Evolutionary conservation across 208 protist genomes (phyloP).

Genomic region (Trypanosoma avium): DNA sequence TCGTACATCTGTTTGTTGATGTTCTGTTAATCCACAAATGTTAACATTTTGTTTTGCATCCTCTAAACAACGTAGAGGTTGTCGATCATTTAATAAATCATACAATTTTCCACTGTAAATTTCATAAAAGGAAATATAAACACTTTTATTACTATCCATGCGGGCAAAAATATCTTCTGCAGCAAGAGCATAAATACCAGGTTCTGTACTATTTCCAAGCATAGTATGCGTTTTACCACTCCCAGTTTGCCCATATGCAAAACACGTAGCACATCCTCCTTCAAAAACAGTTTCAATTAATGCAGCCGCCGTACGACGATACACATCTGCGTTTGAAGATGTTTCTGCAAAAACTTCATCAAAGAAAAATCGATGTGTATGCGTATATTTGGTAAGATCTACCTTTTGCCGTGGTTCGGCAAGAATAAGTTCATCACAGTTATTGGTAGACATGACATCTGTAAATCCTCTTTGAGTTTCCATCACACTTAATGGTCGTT

Average conservation of each 20-base stretch:
- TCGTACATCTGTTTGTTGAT: constrained; percentile 40
- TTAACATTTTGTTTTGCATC: constrained; percentile 89
- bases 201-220: constrained; percentile 33
- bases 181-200: constrained; percentile 84
- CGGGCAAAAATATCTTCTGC: constrained; percentile 78
- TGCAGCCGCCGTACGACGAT: constrained; percentile 42
- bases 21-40: constrained; percentile 91
- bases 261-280: constrained; percentile 34
- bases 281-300: constrained; percentile 36
- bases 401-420: constrained; percentile 58
- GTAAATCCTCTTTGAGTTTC: constrained; percentile 32
- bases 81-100: constrained; percentile 87
- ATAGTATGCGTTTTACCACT: constrained; percentile 33
- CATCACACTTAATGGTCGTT: constrained; percentile 23
- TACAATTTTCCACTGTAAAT: constrained; percentile 93
- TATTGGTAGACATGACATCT: constrained; percentile 36
- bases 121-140: constrained; percentile 89
- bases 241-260: constrained; percentile 34
- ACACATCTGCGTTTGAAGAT: constrained; percentile 66
- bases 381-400: constrained; percentile 86
- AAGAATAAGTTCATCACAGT: constrained; percentile 29
- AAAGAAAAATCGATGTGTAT: constrained; percentile 86
- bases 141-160: constrained; percentile 43
- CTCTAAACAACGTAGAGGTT: constrained; percentile 87
- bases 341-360: constrained; percentile 85